Base-by-base conservation (phyloP, 2,329 filamentous ascomycete genomes). In the Scortechinia acanthostroma region DNA sequence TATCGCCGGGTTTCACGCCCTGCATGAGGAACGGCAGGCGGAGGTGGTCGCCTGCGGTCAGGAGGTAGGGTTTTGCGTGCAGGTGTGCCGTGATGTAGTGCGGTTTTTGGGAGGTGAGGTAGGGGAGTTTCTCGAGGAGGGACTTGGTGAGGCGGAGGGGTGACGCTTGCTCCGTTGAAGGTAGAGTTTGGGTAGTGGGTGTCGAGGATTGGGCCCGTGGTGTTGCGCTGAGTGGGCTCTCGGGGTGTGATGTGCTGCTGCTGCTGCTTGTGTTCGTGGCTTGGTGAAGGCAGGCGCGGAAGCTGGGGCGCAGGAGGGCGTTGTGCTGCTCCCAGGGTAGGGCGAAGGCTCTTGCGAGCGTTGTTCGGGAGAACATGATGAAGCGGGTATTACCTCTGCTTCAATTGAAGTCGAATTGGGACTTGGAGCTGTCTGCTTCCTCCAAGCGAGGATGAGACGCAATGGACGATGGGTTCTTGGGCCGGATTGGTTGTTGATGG, bases 71-170 rank as follows among this genome's bases (percentile, higher is more conserved):
- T 45, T 76, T 79, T 22, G 80, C 85, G 66, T 93, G 84, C 64
- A 94, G 83, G 66, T 90, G 86, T 46, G 85, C 71, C 42, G 83
- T 88, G 58, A 88, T 78, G 71, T 91, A 93, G 73, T 89, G 86
- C 19, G 74, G 70, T 2, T 83, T 78, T 66, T 93, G 88, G 10
- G 83, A 75, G 53, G 75, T 76, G 42, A 93, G 78, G 42, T 88
- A 71, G 1, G 87, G 86, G 22, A 90, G 77, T 42, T 89, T 74
- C 49, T 73, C 58, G 51, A 69, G 70, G 50, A 87, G 71, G 1
- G 76, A 77, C 43, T 75, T 64, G 48, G 74, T 70, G 49, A 85
- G 55, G 15, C 20, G 6, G 10, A 64, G 43, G 59, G 65, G 42
- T 53, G 56, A 37, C 58, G n/a, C n/a, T n/a, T n/a, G n/a, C n/a